Evolutionary conservation across 225 moss, liverwort and hornwort genomes (phyloP), one percentile per base, ranked within the genome.

Genomic region (Climacium dendroides): DNA sequence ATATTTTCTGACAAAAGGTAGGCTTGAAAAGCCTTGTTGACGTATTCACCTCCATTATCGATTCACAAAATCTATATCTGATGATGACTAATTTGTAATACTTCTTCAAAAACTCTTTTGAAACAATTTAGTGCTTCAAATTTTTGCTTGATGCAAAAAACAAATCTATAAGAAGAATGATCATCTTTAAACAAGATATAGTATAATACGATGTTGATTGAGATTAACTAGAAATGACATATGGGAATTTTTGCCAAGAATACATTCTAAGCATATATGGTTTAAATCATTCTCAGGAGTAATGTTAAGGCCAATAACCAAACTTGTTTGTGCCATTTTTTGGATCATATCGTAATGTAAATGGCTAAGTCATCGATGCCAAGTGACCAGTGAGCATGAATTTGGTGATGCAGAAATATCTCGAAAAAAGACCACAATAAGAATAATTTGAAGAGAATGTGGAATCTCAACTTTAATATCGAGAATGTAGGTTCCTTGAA

Each of bases 281-380:
- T 12, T 48, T 5, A 0, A 60, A 41, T 60, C 6, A 8, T 4
- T 13, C 3, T 19, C 2, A 9, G 1, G 79, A 19, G 5, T 5
- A 79, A 79, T 60, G 1, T 43, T 0, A 18, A 79, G 59, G 4
- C 43, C 59, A 0, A 5, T 1, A 2, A 79, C 1, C 0, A 0
- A 59, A 30, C 4, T 0, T 8, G 6, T 1, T 18, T 3, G 6
- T 0, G 0, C 60, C 60, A 79, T 79, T 2, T 29, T 58, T 1
- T 26, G 8, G 2, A 79, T 79, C 79, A 79, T 79, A 30, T 60
- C 5, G 0, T 20, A 8, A 79, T 79, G 6, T 6, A 59, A 59
- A 8, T 79, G 41, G 2, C 47, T 18, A 47, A 73, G 47, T 4
- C 18, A 1, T 29, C 3, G 5, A 79, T 59, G 41, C 18, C 41